These are phyloP conservation scores for Ascochyta lentis DNA, from an alignment of 2,329 filamentous ascomycete genomes.

Conservation along the genomic window DNA sequence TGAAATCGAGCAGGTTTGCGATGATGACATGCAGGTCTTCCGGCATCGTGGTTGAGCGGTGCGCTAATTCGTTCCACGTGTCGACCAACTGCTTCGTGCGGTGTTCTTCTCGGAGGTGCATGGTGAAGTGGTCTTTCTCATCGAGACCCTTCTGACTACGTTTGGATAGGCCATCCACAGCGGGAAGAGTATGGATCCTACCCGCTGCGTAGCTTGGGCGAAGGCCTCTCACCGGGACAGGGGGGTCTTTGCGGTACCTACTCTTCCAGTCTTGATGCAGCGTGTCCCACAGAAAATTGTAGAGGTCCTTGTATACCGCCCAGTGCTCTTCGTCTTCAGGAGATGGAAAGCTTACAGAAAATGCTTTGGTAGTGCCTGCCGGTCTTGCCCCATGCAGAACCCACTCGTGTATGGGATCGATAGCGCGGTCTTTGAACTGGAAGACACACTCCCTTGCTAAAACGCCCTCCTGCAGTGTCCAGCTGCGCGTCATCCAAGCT, in stretches of 20 bases:
- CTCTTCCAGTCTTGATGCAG: conserved; percentile 12
- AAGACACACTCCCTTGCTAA: conserved; percentile 17
- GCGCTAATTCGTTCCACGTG: conserved; percentile 10
- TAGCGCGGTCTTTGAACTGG: conserved; percentile 8
- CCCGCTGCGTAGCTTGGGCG: no score
- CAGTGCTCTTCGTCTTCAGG: neutral
- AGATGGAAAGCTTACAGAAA: neutral
- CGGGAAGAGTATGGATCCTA: no score
- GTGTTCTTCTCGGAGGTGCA: conserved; percentile 3
- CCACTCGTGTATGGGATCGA: conserved; percentile 8
- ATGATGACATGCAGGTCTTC: conserved; percentile 16
- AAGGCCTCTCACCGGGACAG: neutral
- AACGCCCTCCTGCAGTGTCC: conserved; percentile 26
- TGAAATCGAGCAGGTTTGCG: conserved; percentile 15
- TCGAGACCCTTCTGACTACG: neutral
- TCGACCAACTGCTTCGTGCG: conserved; percentile 13
- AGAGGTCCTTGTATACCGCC: conserved; percentile 5
- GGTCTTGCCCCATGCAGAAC: conserved; percentile 2
- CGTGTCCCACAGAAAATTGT: conserved; percentile 5
- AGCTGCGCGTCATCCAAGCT: conserved; percentile 21
- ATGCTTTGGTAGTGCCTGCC: neutral
- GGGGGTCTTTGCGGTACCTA: conserved; percentile 2
- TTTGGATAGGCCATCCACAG: no score
- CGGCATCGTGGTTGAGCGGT: conserved; percentile 17
- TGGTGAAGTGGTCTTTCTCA: conserved; percentile 3